Percentiles rank a stretch among this genome's conserved stretches.
Conservation (phyloP, 495 filamentous ascomycete species). For the Trichoderma gamsii region DNA sequence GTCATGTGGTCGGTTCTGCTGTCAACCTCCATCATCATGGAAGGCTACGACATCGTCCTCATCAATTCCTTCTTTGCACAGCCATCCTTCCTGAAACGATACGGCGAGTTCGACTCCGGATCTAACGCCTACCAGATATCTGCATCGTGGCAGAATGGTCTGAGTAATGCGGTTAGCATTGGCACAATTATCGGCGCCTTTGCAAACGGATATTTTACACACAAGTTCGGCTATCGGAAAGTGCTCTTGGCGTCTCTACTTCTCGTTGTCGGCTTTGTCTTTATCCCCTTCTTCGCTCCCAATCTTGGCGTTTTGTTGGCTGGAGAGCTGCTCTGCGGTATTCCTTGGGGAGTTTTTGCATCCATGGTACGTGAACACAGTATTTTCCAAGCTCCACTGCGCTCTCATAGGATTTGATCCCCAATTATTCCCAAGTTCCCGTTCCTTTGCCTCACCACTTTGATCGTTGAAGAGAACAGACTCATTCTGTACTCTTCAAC, state of each 20-base stretch:
- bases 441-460: neutral
- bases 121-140: constrained; percentile 27
- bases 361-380: neutral
- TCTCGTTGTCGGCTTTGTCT: constrained; percentile 45
- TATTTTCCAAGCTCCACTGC: neutral
- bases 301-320: constrained; percentile 54
- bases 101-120: constrained; percentile 22
- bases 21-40: constrained; percentile 49
- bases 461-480: neutral
- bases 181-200: constrained; percentile 35
- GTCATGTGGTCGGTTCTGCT: constrained; percentile 46
- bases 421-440: neutral
- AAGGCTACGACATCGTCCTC: constrained; percentile 47
- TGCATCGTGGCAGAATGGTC: constrained; percentile 31
- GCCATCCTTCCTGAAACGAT: constrained; percentile 28
- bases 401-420: neutral
- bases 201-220: constrained; percentile 28
- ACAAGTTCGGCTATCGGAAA: constrained; percentile 30
- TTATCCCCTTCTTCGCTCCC: constrained; percentile 54
- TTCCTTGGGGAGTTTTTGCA: neutral
- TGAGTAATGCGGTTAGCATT: constrained; percentile 30
- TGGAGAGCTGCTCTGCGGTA: constrained; percentile 50
- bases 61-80: constrained; percentile 30
- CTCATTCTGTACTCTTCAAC: neutral
- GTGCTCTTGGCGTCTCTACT: constrained; percentile 37